Percentiles rank a stretch among this genome's conserved stretches.
Evolutionary conservation across 2,329 filamentous ascomycete species (phyloP).

Genomic region (Fusarium scirpi): DNA sequence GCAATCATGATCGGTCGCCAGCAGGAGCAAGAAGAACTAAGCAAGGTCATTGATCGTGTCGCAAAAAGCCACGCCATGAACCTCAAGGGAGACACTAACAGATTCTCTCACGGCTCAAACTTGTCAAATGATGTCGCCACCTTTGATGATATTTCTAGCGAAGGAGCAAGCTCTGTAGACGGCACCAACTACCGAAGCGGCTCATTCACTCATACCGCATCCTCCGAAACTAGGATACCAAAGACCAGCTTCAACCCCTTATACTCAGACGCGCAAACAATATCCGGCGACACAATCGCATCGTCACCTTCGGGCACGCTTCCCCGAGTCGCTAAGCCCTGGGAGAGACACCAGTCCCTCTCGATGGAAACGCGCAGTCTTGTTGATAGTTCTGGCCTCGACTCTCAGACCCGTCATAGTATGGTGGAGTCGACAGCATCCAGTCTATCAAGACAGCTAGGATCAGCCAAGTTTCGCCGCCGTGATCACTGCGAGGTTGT

Average conservation of each 20-base stretch:
- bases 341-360: slow-evolving; percentile 66
- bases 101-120: slow-evolving; percentile 66
- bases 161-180: slow-evolving; percentile 69
- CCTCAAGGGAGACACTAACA: slow-evolving; percentile 56
- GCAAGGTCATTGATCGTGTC: slow-evolving; percentile 81
- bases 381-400: slow-evolving; percentile 58
- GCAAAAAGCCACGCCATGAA: slow-evolving; percentile 71
- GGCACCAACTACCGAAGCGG: slow-evolving; percentile 62
- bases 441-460: slow-evolving; percentile 66
- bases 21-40: slow-evolving; percentile 75
- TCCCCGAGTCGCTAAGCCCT: slow-evolving; percentile 57
- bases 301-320: slow-evolving; percentile 58
- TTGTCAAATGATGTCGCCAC: slow-evolving; percentile 64
- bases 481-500: slow-evolving; percentile 74
- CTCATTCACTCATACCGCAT: slow-evolving; percentile 61
- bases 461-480: slow-evolving; percentile 68
- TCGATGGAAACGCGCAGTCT: slow-evolving; percentile 62
- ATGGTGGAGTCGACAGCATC: slow-evolving; percentile 60
- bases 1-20: slow-evolving; percentile 83
- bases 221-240: slow-evolving; percentile 56
- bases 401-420: slow-evolving; percentile 57
- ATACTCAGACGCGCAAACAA: slow-evolving; percentile 56
- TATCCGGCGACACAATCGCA: slow-evolving; percentile 61
- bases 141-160: slow-evolving; percentile 67
- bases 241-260: slow-evolving; percentile 58